phyloP scores from a whole-genome alignment of 2,329 filamentous ascomycete species.

The Myriosclerotinia curreyana region DNA sequence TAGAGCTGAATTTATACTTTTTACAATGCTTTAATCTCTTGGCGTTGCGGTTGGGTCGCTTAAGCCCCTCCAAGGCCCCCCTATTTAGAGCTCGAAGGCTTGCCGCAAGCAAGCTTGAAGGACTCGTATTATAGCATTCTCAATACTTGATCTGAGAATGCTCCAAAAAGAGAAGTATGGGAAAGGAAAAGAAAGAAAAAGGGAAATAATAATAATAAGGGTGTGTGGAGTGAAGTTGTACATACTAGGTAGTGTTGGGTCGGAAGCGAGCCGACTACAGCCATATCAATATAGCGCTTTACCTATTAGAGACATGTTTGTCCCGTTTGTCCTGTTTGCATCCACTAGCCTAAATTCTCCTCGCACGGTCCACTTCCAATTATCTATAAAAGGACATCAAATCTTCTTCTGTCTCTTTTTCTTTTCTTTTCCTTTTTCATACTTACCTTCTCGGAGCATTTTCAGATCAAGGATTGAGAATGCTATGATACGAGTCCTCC shows the following conservation, averaged over 20 bases:
- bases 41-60: no score
- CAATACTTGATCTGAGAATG: conserved; percentile 37
- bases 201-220: not conserved
- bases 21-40: no score
- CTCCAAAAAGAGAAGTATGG: conserved; percentile 43
- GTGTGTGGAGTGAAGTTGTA: no score
- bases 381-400: not conserved
- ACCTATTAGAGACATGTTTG: not conserved
- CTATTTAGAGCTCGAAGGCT: no score
- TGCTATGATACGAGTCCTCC: conserved; percentile 46
- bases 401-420: conserved; percentile 7
- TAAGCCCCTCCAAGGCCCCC: no score
- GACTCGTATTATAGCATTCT: conserved; percentile 41
- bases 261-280: not conserved
- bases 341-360: not conserved
- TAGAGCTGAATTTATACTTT: no score
- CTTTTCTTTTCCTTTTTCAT: conserved; percentile 35
- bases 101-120: conserved; percentile 42
- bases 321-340: conserved; percentile 2
- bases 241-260: no score
- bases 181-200: conserved; percentile 27
- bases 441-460: conserved; percentile 41
- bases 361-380: not conserved
- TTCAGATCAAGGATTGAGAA: conserved; percentile 37
- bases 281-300: not conserved